Percentiles rank a stretch among this genome's conserved stretches.
These are phyloP conservation scores for Prototheca wickerhamii DNA, from an alignment of 163 green algal species.

Conservation along the genomic window DNA sequence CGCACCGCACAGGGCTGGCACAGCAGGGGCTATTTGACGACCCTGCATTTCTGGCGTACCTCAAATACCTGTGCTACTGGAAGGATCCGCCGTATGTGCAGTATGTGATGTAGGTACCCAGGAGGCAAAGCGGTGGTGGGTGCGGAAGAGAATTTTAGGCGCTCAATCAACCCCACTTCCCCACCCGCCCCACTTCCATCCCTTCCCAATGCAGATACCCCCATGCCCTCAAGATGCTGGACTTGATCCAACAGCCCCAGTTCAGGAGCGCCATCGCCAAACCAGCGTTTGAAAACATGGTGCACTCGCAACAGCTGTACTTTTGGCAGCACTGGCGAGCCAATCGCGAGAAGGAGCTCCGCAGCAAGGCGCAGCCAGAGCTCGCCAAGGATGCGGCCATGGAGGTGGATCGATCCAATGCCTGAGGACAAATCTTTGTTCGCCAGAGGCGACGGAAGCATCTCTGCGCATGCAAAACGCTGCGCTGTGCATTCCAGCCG, in stretches of 20 bases:
- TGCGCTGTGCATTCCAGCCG: no score
- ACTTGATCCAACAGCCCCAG: conserved; percentile 65
- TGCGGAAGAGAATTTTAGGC: neutral
- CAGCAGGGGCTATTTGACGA: conserved; percentile 82
- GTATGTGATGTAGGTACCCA: conserved; percentile 61
- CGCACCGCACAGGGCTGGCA: conserved; percentile 54
- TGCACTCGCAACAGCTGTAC: conserved; percentile 74
- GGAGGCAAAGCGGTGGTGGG: neutral
- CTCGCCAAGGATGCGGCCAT: no score
- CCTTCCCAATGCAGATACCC: conserved; percentile 58
- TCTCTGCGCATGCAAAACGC: no score
- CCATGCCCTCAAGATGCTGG: conserved; percentile 79
- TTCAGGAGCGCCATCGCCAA: conserved; percentile 68
- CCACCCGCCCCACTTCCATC: neutral
- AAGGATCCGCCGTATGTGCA: conserved; percentile 62
- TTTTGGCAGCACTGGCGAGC: conserved; percentile 60
- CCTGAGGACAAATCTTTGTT: no score
- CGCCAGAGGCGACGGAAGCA: no score
- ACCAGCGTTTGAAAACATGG: conserved; percentile 50
- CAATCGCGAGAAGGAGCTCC: no score
- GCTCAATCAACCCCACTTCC: neutral
- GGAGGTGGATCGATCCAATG: no score
- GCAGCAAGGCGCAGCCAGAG: no score
- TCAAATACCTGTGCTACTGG: conserved; percentile 93
- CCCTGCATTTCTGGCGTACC: conserved; percentile 71